phyloP scores from a whole-genome alignment of 2,329 filamentous ascomycete species.

The Geoglossum cookeanum region DNA sequence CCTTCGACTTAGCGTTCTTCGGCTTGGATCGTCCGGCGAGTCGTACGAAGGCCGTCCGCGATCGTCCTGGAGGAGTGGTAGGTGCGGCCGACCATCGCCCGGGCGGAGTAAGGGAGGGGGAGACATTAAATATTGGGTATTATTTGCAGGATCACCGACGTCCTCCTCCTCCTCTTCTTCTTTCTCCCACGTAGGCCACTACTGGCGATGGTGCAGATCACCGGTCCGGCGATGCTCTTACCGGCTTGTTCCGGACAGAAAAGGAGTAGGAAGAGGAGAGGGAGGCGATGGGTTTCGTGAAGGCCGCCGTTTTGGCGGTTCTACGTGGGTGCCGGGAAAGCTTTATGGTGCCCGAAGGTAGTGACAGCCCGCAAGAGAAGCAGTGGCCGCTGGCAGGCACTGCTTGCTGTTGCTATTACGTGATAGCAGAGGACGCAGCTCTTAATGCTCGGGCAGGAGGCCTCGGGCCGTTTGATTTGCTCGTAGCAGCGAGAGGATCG shows the following conservation, averaged over 20 bases:
- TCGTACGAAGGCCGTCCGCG: constrained; percentile 21
- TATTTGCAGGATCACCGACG: neutral
- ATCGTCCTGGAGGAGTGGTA: constrained; percentile 33
- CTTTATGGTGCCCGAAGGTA: neutral
- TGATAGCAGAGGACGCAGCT: neutral
- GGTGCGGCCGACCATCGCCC: constrained; percentile 17
- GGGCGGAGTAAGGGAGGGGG: neutral
- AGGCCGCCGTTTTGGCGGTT: neutral
- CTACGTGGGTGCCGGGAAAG: neutral
- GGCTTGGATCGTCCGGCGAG: constrained; percentile 19
- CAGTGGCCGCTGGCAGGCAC: neutral
- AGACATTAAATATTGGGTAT: neutral
- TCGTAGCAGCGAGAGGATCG: neutral
- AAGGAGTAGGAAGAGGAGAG: neutral
- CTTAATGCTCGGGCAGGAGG: neutral
- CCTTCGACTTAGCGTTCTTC: constrained; percentile 16
- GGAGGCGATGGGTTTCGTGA: neutral
- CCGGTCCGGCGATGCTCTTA: neutral
- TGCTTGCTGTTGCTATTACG: neutral
- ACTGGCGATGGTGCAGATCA: neutral
- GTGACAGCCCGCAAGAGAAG: neutral
- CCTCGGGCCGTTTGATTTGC: neutral
- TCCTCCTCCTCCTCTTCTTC: neutral
- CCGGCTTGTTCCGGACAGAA: neutral
- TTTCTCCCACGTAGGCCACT: neutral